Base-by-base conservation (phyloP, 148 eudicot genomes). In the Cornus kousa region DNA sequence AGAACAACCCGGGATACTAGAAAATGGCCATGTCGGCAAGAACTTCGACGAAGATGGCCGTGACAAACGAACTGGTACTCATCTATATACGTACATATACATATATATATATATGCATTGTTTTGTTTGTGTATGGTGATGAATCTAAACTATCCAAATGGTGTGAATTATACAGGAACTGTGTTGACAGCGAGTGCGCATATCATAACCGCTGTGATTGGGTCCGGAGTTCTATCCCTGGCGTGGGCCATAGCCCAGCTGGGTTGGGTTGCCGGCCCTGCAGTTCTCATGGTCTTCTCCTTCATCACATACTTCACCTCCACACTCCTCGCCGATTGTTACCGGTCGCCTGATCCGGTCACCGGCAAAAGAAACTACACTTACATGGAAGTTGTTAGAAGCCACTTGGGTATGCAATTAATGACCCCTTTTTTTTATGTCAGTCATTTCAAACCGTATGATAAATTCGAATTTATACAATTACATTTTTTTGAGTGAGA, bases 231-330 rank as follows among this genome's bases (percentile, higher is more conserved):
- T 73, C 83, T 95, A 13, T 91, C 99, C 9, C 82, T 95, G 64
- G 97, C 99, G 23, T 95, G 97, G 97, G 97, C 93, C 0, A 89
- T 95, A 39, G 94, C 99, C n/a, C 99, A 95, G 84, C 74, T 95
- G 46, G 99, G 99, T 0, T 93, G 98, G 99, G 94, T 82, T 28
- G 87, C 81, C 1, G 99, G 99, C 0, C 95, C 95, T 8, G 88
- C 89, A 12, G 91, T 92, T 48, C 87, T 96, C n/a, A 1, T 90
- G 46, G 79, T 88, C 0, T 96, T 96, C 79, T 90, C 99, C 5
- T 55, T 91, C 81, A 88, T 93, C 35, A 93, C 99, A 0, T 93
- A 87, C 80, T 90, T 87, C 90, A 91, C 95, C 5, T 93, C 97
- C 43, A 90, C 93, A 16, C 82, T 96, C 28, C 91, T 93, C 0